Evolutionary conservation across 306 rosid species (phyloP).

Genomic region (Vicia sativa): DNA sequence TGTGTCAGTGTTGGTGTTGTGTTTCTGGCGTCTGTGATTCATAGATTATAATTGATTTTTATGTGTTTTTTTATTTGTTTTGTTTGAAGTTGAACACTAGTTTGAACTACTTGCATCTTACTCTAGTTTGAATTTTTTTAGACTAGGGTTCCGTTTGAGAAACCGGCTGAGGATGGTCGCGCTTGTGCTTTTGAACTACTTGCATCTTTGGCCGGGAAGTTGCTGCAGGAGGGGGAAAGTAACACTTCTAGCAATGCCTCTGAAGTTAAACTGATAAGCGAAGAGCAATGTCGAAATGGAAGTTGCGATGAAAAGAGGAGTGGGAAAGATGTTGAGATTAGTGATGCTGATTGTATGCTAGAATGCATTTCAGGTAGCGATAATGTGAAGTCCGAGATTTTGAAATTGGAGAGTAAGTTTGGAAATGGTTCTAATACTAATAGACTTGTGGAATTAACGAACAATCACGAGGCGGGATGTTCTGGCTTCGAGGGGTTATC

Average conservation of each 20-base stretch:
- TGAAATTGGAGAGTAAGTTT: conserved; percentile 45
- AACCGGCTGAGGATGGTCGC: conserved; percentile 52
- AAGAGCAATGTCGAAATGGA: conserved; percentile 51
- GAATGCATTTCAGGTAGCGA: conserved; percentile 52
- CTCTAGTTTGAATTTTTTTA: conserved; percentile 49
- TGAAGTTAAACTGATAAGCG: conserved; percentile 46
- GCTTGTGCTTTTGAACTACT: conserved; percentile 77
- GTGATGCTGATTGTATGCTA: conserved; percentile 47
- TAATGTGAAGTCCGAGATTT: conserved; percentile 48
- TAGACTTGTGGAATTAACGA: conserved; percentile 50
- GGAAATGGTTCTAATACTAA: conserved; percentile 40
- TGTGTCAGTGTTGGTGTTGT: too few species aligned
- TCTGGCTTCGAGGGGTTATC: conserved; percentile 47
- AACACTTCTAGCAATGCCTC: conserved; percentile 82
- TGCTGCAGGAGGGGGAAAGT: conserved; percentile 84
- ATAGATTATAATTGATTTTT: conserved; percentile 4
- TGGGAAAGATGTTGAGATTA: conserved; percentile 43
- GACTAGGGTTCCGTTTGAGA: conserved; percentile 66
- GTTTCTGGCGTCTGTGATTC: too few species aligned
- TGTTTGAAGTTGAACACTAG: too few species aligned
- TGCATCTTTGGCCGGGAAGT: conserved; percentile 92
- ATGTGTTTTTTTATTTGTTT: background rate
- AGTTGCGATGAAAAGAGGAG: conserved; percentile 52
- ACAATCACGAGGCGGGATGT: conserved; percentile 37
- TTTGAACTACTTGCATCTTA: conserved; percentile 32